Conservation (phyloP, 148 eudicot genomes). For the Rhododendron griersonianum region DNA sequence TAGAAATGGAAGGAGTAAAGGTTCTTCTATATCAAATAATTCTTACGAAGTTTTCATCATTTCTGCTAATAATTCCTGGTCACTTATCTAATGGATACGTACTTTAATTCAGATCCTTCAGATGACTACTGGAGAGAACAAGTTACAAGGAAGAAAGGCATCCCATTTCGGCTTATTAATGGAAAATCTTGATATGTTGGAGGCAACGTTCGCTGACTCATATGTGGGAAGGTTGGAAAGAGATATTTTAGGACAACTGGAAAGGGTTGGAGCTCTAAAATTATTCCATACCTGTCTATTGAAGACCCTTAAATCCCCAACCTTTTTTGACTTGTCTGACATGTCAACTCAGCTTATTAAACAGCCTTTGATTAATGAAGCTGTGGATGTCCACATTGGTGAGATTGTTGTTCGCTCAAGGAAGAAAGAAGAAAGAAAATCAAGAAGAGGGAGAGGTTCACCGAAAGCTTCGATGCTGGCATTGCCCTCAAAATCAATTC, state of each 20-base stretch:
- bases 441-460: slow-evolving; percentile 33
- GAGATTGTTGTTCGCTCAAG: slow-evolving; percentile 47
- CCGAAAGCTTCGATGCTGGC: slow-evolving; percentile 15
- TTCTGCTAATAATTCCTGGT: neutral
- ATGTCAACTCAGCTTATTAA: slow-evolving; percentile 21
- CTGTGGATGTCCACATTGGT: slow-evolving; percentile 12
- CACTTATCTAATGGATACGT: neutral
- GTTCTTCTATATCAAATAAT: slow-evolving; percentile 9
- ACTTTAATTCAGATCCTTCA: slow-evolving; percentile 11
- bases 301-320: slow-evolving; percentile 37
- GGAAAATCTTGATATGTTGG: slow-evolving; percentile 60
- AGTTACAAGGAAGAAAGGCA: slow-evolving; percentile 32
- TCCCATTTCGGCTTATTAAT: slow-evolving; percentile 56
- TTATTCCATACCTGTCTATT: slow-evolving; percentile 59
- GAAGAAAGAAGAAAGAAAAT: slow-evolving; percentile 64
- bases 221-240: slow-evolving; percentile 50
- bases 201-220: slow-evolving; percentile 52
- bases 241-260: slow-evolving; percentile 65
- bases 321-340: slow-evolving; percentile 17
- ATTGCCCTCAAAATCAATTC: slow-evolving; percentile 9
- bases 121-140: slow-evolving; percentile 26
- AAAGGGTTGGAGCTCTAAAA: slow-evolving; percentile 69
- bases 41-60: neutral
- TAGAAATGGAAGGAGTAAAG: slow-evolving; percentile 35
- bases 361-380: slow-evolving; percentile 17